Conservation (phyloP, 306 rosid species). For the Lotus japonicus region DNA sequence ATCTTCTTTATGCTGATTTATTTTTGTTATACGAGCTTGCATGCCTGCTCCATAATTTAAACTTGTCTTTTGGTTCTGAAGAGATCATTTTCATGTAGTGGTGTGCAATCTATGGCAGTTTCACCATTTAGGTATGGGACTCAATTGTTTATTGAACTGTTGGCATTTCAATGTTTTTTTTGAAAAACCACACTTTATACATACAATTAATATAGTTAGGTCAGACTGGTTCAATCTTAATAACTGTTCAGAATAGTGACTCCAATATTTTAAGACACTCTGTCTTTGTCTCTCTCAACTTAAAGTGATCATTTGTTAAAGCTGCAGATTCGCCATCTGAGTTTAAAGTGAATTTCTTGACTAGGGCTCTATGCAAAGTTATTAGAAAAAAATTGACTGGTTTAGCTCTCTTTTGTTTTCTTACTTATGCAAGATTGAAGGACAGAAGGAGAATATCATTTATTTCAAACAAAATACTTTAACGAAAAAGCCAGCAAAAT, state of each 20-base stretch:
- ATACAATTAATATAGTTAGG: neutral
- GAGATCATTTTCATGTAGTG: neutral
- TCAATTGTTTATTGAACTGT: neutral
- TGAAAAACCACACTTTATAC: neutral
- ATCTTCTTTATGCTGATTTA: conserved; percentile 3
- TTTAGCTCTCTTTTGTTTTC: neutral
- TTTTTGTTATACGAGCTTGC: neutral
- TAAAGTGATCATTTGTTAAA: neutral
- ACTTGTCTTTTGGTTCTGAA: neutral
- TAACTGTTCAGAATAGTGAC: neutral
- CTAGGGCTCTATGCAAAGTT: neutral
- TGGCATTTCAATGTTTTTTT: neutral
- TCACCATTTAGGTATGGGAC: neutral
- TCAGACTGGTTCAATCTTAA: neutral
- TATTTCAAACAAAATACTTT: conserved; percentile 4
- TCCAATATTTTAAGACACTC: neutral
- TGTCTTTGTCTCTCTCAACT: neutral
- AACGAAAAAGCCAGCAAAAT: neutral
- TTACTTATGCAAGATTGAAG: neutral
- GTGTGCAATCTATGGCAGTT: neutral
- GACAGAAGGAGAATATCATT: neutral
- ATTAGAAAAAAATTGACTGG: neutral
- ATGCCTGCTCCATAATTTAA: neutral
- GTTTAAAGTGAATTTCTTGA: neutral
- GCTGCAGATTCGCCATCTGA: neutral